phyloP scores from a whole-genome alignment of 2,329 filamentous ascomycete genomes.

The Aspergillus luchuensis region DNA sequence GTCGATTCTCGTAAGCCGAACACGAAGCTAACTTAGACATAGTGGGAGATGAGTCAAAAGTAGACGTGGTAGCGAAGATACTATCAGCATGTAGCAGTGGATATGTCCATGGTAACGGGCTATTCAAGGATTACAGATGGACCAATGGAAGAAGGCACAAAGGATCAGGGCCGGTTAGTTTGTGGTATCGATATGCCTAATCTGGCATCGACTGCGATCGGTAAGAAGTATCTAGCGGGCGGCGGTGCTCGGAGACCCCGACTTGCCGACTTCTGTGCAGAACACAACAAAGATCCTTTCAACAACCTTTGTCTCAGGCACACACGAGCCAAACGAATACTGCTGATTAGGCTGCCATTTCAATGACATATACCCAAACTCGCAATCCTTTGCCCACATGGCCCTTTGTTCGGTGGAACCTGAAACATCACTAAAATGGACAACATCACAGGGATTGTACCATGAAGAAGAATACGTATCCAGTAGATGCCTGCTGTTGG shows the following conservation, averaged over 20 bases:
- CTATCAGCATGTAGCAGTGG: not conserved
- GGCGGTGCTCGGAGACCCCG: not conserved
- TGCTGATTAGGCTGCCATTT: not conserved
- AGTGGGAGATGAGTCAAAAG: not conserved
- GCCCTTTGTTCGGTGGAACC: not conserved
- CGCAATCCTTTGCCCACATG: not conserved
- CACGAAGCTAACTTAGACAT: not conserved
- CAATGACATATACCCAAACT: not conserved
- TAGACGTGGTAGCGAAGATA: not conserved
- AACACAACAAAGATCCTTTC: not conserved
- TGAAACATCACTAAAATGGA: not conserved
- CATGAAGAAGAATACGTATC: not conserved
- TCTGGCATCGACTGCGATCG: constrained; percentile 1
- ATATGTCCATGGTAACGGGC: not conserved
- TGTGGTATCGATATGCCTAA: not conserved
- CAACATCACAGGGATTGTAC: not conserved
- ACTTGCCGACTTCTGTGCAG: not conserved
- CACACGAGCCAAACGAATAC: no score
- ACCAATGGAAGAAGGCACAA: not conserved
- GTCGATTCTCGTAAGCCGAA: not conserved
- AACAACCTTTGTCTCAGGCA: no score
- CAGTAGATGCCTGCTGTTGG: no score
- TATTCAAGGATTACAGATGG: not conserved
- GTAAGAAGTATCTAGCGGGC: not conserved
- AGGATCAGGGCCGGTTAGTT: not conserved